Percentiles rank a stretch among this genome's conserved stretches.
phyloP scores from a whole-genome alignment of 1,284 basidiomycete species.

The Malassezia restricta region DNA sequence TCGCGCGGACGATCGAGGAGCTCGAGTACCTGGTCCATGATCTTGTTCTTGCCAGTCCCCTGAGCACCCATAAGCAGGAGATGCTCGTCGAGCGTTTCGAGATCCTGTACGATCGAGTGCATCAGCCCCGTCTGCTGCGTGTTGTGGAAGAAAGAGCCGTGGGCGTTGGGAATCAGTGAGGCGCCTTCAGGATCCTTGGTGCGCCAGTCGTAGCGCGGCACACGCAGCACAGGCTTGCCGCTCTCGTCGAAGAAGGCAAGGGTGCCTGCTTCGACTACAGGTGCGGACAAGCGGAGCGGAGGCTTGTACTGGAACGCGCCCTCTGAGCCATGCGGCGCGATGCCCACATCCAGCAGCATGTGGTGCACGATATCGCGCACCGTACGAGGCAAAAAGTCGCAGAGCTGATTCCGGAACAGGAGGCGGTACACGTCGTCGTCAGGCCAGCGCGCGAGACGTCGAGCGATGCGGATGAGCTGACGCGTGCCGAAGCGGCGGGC shows the following conservation, averaged over 20 bases:
- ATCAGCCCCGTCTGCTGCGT: conserved; percentile 42
- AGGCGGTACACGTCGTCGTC: conserved; percentile 36
- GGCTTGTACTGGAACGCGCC: conserved; percentile 33
- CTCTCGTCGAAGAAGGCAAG: conserved; percentile 28
- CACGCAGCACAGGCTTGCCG: conserved; percentile 11
- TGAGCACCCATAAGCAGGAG: conserved; percentile 46
- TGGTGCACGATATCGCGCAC: conserved; percentile 34
- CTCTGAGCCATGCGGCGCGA: conserved; percentile 33
- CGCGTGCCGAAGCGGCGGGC: conserved; percentile 45
- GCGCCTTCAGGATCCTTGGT: conserved; percentile 36
- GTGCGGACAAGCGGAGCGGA: conserved; percentile 19
- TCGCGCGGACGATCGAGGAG: conserved; percentile 45
- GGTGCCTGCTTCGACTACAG: conserved; percentile 13
- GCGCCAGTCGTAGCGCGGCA: conserved; percentile 36
- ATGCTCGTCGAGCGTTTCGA: conserved; percentile 43
- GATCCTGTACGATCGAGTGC: conserved; percentile 43
- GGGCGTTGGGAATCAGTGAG: conserved; percentile 39
- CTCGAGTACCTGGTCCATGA: conserved; percentile 45
- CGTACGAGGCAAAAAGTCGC: conserved; percentile 46
- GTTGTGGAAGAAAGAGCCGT: conserved; percentile 43
- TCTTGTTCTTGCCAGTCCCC: conserved; percentile 48
- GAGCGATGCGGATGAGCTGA: conserved; percentile 43
- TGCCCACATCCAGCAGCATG: conserved; percentile 30
- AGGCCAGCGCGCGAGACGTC: conserved; percentile 34
- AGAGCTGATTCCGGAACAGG: conserved; percentile 40